These are phyloP conservation scores for Russula ochroleuca DNA, from an alignment of 768 basidiomycete species.

Conservation along the genomic window DNA sequence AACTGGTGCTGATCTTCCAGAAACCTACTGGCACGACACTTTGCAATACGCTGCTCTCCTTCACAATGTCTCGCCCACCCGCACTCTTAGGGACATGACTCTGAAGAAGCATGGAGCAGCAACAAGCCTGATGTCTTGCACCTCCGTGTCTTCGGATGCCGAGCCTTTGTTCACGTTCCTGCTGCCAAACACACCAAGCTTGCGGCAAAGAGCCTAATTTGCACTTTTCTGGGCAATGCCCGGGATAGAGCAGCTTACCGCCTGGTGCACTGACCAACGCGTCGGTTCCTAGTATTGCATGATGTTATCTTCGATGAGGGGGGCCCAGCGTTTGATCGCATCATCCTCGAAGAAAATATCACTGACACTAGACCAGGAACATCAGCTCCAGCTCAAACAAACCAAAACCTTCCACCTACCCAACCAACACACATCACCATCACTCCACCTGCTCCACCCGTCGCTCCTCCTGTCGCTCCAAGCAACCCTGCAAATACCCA, in stretches of 20 bases:
- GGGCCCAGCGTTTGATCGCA: background rate
- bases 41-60: background rate
- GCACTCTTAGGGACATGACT: slow-evolving; percentile 20
- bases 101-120: slow-evolving; percentile 23
- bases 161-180: slow-evolving; percentile 16
- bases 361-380: too few species aligned
- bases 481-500: too few species aligned
- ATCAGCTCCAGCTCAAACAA: too few species aligned
- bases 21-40: slow-evolving; percentile 22
- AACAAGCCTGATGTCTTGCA: slow-evolving; percentile 20
- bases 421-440: too few species aligned
- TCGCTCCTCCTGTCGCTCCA: too few species aligned
- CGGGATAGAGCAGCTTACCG: slow-evolving; percentile 21
- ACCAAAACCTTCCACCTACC: too few species aligned
- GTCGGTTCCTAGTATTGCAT: slow-evolving; percentile 3
- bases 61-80: background rate
- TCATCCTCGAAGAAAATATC: too few species aligned
- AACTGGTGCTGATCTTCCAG: slow-evolving; percentile 9
- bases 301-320: slow-evolving; percentile 26
- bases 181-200: slow-evolving; percentile 18
- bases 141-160: slow-evolving; percentile 22
- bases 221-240: slow-evolving; percentile 25
- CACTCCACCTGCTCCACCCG: too few species aligned
- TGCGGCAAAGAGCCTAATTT: slow-evolving; percentile 7
- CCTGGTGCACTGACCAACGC: slow-evolving; percentile 1